Base-by-base conservation (phyloP, 2,329 filamentous ascomycete genomes). In the Xylaria sp. region DNA sequence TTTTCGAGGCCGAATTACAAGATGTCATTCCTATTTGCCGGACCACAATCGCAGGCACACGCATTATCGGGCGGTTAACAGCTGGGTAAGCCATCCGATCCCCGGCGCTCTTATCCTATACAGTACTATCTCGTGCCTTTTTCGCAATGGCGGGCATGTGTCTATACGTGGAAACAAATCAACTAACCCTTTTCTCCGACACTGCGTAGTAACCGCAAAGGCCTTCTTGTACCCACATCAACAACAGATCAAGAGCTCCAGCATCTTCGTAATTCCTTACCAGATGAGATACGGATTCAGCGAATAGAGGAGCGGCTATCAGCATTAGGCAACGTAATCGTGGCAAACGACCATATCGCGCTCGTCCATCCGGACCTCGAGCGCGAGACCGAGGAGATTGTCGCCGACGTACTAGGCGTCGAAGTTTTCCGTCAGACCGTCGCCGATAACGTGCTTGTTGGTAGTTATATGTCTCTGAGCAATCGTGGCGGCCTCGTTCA, bases 201-300 rank as follows among this genome's bases (percentile, higher is more conserved):
- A 20, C 46, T 50, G 25, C 60, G 52, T 72, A 93, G 94, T 78
- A 99, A 99, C 89, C 93, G 94, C 81, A 97, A 97, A 82, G 96
- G 96, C 77, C 92, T 99, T 72, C 90, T 99, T 72, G 95, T 99
- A 66, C 96, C 96, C 70, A 98, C 95, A 65, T 94, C 91, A 69
- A 98, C 96, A 71, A 97, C 94, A 76, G 96, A 99, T 84, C 96
- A 99, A 86, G 96, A 99, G 86, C 88, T 99, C 73, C 94, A 98
- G 84, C 96, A 99, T 83, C 87, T 99, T 77, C 92, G 96, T 77
- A 98, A 99, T 83, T 94, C 92, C 68, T 90, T 99, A 74, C 96
- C 96, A 48, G 95, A 98, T 81, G 84, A 85, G 68, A 93, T 99
- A 73, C 94, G 94, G 83, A 97, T 99, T 78, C 94, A 98, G 85